Conservation (phyloP, 805 yeast genomes). For the Pichia nakasei region DNA sequence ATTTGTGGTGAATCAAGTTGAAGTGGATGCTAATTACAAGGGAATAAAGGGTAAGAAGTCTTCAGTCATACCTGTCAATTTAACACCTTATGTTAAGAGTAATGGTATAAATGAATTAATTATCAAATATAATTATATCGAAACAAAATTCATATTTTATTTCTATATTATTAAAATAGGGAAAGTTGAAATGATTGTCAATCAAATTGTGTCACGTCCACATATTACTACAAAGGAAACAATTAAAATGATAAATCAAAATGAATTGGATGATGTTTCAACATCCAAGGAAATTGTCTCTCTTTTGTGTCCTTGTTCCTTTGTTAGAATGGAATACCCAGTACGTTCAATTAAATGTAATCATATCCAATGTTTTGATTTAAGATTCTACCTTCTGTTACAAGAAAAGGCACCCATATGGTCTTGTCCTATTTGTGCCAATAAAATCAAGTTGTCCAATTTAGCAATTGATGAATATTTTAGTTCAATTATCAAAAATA, state of each 20-base stretch:
- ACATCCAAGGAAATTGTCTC: constrained; percentile 53
- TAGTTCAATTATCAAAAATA: constrained; percentile 45
- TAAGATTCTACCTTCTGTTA: constrained; percentile 56
- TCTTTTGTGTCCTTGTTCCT: constrained; percentile 73
- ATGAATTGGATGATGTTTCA: constrained; percentile 43
- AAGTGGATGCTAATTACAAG: constrained; percentile 45
- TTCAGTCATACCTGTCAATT: constrained; percentile 73
- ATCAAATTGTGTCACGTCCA: constrained; percentile 34
- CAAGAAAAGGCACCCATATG: constrained; percentile 79
- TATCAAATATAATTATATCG: constrained; percentile 47
- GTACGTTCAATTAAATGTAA: constrained; percentile 60
- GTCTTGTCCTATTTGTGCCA: constrained; percentile 80
- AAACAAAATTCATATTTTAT: constrained; percentile 38
- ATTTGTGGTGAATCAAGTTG: constrained; percentile 46
- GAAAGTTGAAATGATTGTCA: constrained; percentile 34
- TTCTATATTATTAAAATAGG: constrained; percentile 49
- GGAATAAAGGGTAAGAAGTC: constrained; percentile 76
- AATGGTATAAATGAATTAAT: constrained; percentile 34
- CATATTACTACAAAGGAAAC: constrained; percentile 43
- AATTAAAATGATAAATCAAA: constrained; percentile 26
- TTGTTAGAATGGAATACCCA: constrained; percentile 61
- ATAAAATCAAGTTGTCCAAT: constrained; percentile 41
- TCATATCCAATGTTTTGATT: constrained; percentile 88
- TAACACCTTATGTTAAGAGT: constrained; percentile 41
- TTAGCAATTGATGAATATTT: constrained; percentile 72